phyloP scores from a whole-genome alignment of 2,329 filamentous ascomycete species.

The Delphinella strobiligena region DNA sequence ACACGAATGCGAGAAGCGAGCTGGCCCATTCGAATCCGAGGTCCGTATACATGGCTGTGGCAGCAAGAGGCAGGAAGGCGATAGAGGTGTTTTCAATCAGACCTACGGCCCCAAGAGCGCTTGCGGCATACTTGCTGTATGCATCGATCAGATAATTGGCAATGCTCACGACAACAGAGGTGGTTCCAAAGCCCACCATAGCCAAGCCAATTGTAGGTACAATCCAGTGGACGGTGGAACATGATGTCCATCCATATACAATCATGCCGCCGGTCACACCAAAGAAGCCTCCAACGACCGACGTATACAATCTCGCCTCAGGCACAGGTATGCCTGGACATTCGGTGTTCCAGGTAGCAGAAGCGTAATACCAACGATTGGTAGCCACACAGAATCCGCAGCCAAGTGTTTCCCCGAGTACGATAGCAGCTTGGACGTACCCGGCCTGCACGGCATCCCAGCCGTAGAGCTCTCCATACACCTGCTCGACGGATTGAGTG shows the following conservation, averaged over 20 bases:
- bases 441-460: constrained; percentile 31
- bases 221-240: constrained; percentile 32
- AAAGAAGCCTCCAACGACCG: constrained; percentile 31
- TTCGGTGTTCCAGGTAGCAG: constrained; percentile 26
- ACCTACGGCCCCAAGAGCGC: constrained; percentile 36
- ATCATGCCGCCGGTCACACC: constrained; percentile 39
- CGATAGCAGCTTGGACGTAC: constrained; percentile 32
- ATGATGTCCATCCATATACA: constrained; percentile 39
- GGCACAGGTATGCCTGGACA: constrained; percentile 26
- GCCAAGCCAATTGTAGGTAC: constrained; percentile 35
- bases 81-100: constrained; percentile 38
- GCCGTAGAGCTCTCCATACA: constrained; percentile 28
- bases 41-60: constrained; percentile 34
- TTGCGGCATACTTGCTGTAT: constrained; percentile 38
- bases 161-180: constrained; percentile 33
- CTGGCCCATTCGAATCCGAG: constrained; percentile 40
- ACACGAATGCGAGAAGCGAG: constrained; percentile 32
- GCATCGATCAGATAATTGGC: constrained; percentile 40
- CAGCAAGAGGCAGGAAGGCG: constrained; percentile 36
- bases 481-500: constrained; percentile 35
- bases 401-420: constrained; percentile 34
- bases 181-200: constrained; percentile 39
- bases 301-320: constrained; percentile 34
- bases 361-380: constrained; percentile 26
- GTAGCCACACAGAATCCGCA: constrained; percentile 7